These are phyloP conservation scores for Kazachstania kunashirensis DNA, from an alignment of 805 yeast genomes.

Conservation along the genomic window DNA sequence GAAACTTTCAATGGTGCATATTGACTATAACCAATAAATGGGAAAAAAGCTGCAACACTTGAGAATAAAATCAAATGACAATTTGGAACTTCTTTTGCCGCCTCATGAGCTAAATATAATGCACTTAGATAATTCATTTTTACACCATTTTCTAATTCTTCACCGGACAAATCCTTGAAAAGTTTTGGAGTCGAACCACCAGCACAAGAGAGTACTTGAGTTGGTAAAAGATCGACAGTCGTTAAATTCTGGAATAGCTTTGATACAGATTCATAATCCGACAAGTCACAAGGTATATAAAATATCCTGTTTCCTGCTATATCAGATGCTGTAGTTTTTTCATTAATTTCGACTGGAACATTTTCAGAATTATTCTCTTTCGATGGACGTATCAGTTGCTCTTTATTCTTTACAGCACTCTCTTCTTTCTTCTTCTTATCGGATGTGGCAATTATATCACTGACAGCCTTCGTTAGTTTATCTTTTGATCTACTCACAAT, in stretches of 20 bases:
- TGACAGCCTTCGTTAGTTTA: constrained; percentile 44
- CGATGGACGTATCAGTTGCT: constrained; percentile 7
- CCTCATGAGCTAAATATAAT: constrained; percentile 56
- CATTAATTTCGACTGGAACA: constrained; percentile 1
- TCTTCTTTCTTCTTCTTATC: not conserved
- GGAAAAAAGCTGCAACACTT: constrained; percentile 72
- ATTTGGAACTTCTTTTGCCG: constrained; percentile 33
- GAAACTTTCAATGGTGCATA: constrained; percentile 90
- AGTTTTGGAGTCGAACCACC: constrained; percentile 77
- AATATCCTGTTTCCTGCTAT: constrained; percentile 24
- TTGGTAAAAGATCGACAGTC: constrained; percentile 41
- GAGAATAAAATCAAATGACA: constrained; percentile 58
- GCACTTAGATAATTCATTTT: constrained; percentile 65
- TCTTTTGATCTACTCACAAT: constrained; percentile 68
- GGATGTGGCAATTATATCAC: constrained; percentile 26
- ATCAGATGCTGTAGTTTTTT: not conserved
- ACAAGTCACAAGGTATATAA: constrained; percentile 56
- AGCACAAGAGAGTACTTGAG: constrained; percentile 75
- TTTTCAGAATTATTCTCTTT: not conserved
- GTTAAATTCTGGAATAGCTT: constrained; percentile 16
- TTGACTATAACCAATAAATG: constrained; percentile 84
- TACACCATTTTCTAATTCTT: constrained; percentile 54
- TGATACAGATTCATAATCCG: constrained; percentile 43
- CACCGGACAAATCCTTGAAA: constrained; percentile 53
- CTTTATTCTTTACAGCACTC: not conserved